Percentiles rank a stretch among this genome's conserved stretches.
Conservation (phyloP, 192 early-diverging fungal genomes). For the Linnemannia elongata region DNA sequence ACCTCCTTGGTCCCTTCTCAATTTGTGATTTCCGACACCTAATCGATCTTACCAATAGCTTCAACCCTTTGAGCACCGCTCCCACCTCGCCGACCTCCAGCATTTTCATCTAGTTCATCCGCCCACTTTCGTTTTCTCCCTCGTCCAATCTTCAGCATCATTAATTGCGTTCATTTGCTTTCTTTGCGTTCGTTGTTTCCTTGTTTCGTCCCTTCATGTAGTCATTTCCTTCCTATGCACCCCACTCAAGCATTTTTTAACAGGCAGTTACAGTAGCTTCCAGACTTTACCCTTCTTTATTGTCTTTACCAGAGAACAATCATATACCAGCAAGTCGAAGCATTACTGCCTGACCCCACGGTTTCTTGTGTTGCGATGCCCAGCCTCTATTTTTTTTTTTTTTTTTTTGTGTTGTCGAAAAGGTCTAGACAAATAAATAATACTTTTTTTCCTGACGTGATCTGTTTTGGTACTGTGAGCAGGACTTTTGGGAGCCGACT, state of each 20-base stretch:
- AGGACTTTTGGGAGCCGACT: too few species aligned
- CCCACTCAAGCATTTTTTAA: background rate
- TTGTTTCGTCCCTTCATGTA: background rate
- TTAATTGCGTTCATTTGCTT: background rate
- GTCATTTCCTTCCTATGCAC: background rate
- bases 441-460: too few species aligned
- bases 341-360: too few species aligned
- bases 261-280: background rate
- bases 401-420: too few species aligned
- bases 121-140: background rate
- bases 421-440: too few species aligned
- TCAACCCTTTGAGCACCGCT: background rate
- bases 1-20: background rate
- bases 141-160: background rate
- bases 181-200: background rate
- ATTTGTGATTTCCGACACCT: background rate
- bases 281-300: too few species aligned
- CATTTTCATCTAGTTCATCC: background rate
- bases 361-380: too few species aligned
- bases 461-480: too few species aligned
- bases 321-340: too few species aligned
- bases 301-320: too few species aligned
- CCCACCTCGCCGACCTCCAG: background rate
- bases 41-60: background rate
- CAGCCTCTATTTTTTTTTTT: too few species aligned